A percentile compares a stretch with the other conserved stretches of the same genome.
Conservation (phyloP, 2,329 filamentous ascomycete genomes). For the Neofusicoccum laricinum region DNA sequence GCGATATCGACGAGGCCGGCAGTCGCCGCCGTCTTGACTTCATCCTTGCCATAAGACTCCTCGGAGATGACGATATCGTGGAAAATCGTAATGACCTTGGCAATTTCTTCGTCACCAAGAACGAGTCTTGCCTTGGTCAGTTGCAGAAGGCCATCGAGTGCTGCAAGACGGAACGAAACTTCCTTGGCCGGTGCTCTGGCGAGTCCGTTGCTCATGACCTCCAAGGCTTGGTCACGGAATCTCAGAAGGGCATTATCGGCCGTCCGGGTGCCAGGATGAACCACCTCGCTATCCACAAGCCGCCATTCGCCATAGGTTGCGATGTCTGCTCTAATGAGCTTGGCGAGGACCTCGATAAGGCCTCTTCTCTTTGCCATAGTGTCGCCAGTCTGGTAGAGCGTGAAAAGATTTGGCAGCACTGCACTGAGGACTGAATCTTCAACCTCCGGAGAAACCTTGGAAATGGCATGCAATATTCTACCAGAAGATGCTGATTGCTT, state of each 20-base stretch:
- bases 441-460: slow-evolving; percentile 53
- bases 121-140: slow-evolving; percentile 42
- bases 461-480: slow-evolving; percentile 57
- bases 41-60: slow-evolving; percentile 53
- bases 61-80: slow-evolving; percentile 61
- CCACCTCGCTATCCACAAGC: slow-evolving; percentile 36
- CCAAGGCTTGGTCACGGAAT: slow-evolving; percentile 40
- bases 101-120: slow-evolving; percentile 41
- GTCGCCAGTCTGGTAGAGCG: slow-evolving; percentile 59
- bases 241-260: slow-evolving; percentile 38
- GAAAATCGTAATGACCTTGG: slow-evolving; percentile 57
- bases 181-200: slow-evolving; percentile 45
- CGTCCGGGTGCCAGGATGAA: slow-evolving; percentile 18
- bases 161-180: slow-evolving; percentile 48
- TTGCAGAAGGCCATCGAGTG: slow-evolving; percentile 43
- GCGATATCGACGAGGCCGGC: slow-evolving; percentile 59
- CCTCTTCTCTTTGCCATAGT: slow-evolving; percentile 62
- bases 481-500: slow-evolving; percentile 66
- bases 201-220: slow-evolving; percentile 43
- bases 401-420: slow-evolving; percentile 56
- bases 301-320: slow-evolving; percentile 57
- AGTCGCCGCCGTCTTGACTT: slow-evolving; percentile 59
- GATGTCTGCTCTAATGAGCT: slow-evolving; percentile 58
- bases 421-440: slow-evolving; percentile 56
- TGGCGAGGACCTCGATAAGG: slow-evolving; percentile 58